A percentile compares a stretch with the other conserved stretches of the same genome.
Evolutionary conservation across 2,329 filamentous ascomycete species (phyloP).

Genomic region (Parasarocladium wereldwijsianum): DNA sequence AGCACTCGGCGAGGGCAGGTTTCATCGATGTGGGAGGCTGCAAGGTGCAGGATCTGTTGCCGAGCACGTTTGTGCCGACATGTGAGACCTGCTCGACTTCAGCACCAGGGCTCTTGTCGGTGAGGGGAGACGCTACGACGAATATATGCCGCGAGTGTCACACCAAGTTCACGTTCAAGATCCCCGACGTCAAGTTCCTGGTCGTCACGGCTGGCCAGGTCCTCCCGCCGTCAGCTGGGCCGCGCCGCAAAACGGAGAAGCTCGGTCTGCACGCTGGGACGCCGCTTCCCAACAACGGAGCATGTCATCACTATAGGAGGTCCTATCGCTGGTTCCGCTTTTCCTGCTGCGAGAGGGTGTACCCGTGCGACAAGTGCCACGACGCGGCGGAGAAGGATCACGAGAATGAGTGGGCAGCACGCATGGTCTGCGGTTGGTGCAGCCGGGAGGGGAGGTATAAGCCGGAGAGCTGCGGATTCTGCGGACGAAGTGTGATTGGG

Average conservation of each 20-base stretch:
- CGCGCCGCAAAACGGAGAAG: conserved; percentile 33
- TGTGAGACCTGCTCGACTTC: conserved; percentile 62
- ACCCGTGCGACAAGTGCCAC: conserved; percentile 60
- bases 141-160: conserved; percentile 72
- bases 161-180: conserved; percentile 62
- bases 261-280: conserved; percentile 43
- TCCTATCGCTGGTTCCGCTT: conserved; percentile 52
- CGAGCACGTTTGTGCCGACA: conserved; percentile 66
- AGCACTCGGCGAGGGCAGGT: conserved; percentile 58
- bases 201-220: conserved; percentile 45
- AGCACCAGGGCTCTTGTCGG: conserved; percentile 53
- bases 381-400: conserved; percentile 58
- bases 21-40: conserved; percentile 67
- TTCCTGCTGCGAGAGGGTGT: conserved; percentile 43
- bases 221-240: conserved; percentile 22
- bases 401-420: conserved; percentile 64
- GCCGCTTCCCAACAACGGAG: conserved; percentile 34
- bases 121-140: conserved; percentile 57
- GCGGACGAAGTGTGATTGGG: conserved; percentile 54
- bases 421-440: conserved; percentile 73
- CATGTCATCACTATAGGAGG: conserved; percentile 42
- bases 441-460: conserved; percentile 69
- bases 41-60: conserved; percentile 60
- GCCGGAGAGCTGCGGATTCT: conserved; percentile 61
- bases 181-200: conserved; percentile 67